Evolutionary conservation across 345 rosid species (phyloP).

Genomic region (Erodium maritimum): DNA sequence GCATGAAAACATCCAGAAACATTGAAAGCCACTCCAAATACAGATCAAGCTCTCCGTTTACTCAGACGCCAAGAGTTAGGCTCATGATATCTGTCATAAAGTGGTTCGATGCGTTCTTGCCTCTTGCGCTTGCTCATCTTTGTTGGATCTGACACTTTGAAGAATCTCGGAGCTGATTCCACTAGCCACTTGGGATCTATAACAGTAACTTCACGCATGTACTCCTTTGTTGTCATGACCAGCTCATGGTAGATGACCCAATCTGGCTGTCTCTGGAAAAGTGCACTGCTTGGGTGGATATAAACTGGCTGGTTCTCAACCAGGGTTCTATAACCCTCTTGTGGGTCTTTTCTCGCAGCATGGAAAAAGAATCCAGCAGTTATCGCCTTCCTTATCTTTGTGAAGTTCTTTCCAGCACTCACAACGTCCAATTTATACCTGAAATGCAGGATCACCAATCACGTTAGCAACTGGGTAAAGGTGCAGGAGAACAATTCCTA

Average conservation of each 20-base stretch:
- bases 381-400: slow-evolving; percentile 73
- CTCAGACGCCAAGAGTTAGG: slow-evolving; percentile 88
- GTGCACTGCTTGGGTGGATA: slow-evolving; percentile 84
- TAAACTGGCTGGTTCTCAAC: slow-evolving; percentile 83
- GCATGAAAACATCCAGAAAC: no score
- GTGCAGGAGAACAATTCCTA: no score
- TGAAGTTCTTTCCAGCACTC: slow-evolving; percentile 63
- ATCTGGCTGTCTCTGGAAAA: slow-evolving; percentile 89
- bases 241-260: slow-evolving; percentile 93
- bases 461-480: neutral
- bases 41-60: slow-evolving; percentile 63
- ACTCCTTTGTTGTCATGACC: slow-evolving; percentile 90
- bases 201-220: slow-evolving; percentile 81
- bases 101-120: slow-evolving; percentile 76
- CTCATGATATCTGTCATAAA: slow-evolving; percentile 78
- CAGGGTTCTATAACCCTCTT: slow-evolving; percentile 70
- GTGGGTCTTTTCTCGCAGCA: slow-evolving; percentile 75
- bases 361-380: slow-evolving; percentile 91
- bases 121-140: slow-evolving; percentile 91
- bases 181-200: slow-evolving; percentile 90
- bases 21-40: neutral
- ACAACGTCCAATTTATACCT: slow-evolving; percentile 78
- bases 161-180: slow-evolving; percentile 80
- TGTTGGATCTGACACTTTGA: slow-evolving; percentile 72
- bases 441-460: slow-evolving; percentile 2